Base-by-base conservation (phyloP, 768 basidiomycete species). In the Pleurotus giganteus region DNA sequence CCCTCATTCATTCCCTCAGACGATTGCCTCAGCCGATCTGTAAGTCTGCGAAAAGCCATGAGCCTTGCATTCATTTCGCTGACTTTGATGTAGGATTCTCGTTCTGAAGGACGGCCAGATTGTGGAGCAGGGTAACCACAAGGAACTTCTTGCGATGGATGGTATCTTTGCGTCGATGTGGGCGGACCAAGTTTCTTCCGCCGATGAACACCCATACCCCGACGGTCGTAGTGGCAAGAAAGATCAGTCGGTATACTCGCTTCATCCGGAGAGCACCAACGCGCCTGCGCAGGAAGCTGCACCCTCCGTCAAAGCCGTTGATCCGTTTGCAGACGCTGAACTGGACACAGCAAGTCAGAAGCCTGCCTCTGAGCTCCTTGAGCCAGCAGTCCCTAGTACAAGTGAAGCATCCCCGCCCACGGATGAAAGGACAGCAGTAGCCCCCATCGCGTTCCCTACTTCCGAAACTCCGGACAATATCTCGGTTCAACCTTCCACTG, bases 51-150 rank as follows among this genome's bases (percentile, higher is more conserved):
- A n/a, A 2, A 50, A 53, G 34, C 47, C 23, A 44, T 2, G 27
- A 52, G n/a, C 17, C 44, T 15, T 28, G 15, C 27, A n/a, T 36
- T 49, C 45, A 49, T 46, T 63, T n/a, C n/a, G 27, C 63, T 17
- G 29, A 47, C 13, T 11, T 24, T 15, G 55, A 56, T 58, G 29
- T 59, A 91, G 91, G 53, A 97, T 98, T 63, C 72, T 96, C 47
- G 94, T 97, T 23, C 83, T 98, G 56, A 89, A 90, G 61, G 89
- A 97, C 64, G 95, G 96, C 3, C 83, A 85, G 64, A 87, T 98
- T 42, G 76, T 89, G 34, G 96, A 98, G 69, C 81, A 82, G 56
- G 93, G 93, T 7, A 81, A 71, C 37, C 92, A 93, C 68, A 83
- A 80, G 55, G 91, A 94, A 57, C 76, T 97, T 28, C 70, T 94